Base-by-base conservation (phyloP, 148 eudicot genomes). In the Dianthus caryophyllus region DNA sequence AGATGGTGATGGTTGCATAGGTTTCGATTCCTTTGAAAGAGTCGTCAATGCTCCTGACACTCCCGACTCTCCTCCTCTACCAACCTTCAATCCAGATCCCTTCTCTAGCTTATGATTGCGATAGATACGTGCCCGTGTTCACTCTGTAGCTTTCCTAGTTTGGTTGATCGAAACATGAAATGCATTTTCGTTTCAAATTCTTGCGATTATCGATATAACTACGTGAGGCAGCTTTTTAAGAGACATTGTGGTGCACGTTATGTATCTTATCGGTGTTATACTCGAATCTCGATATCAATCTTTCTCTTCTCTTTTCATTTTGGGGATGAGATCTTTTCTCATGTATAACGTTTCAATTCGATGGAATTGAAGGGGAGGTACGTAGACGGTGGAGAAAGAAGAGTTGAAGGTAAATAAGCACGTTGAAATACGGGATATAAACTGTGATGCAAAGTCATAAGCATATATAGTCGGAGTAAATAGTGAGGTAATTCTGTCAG, bases 11-110 rank as follows among this genome's bases (percentile, higher is more conserved):
- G 79, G 78, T 30, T 86, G 76, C 47, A 74, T 82, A n/a, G 90
- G 80, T 51, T 73, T 81, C 77, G 86, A 76, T 58, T 67, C 84
- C 51, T 74, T 79, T 61, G 89, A 80, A 77, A 84, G 80, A 72
- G 80, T 74, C 41, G 75, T 69, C 64, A 80, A 74, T 64, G 58
- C 89, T 62, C 71, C 86, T 17, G 84, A 84, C 55, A 20, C 89
- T 62, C 71, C 86, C 15, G 84, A 84, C 55, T 17, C 89, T 62
- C 73, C 70, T 68, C 54, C 82, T n/a, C 26, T 33, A 20, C 73
- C 80, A 50, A 11, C 82, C 17, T 75, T 65, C 36, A 73, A 77
- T 53, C 68, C 81, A 72, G 66, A 65, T 56, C 39, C 36, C 24
- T 24, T 6, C 38, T 66, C 17, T 33, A 65, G 48, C 48, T 55